Evolutionary conservation across 176 grass and related monocot species (phyloP), one percentile per base, ranked within the genome.

Genomic region (Carex kokanica): DNA sequence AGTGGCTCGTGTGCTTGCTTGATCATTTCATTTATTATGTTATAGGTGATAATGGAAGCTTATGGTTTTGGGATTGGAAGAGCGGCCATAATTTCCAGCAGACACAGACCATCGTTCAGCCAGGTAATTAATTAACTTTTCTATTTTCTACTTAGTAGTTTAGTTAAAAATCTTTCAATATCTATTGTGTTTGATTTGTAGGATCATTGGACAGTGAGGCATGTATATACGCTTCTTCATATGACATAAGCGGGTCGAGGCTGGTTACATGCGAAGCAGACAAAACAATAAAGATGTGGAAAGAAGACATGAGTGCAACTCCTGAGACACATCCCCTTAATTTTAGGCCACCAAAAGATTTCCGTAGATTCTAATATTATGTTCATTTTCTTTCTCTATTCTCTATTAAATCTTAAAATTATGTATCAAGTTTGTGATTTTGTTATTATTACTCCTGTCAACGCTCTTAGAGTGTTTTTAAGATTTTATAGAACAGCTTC

Each of bases 1-100:
- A 38, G 36, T 38, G 36, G 36, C 36, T 6, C 36, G 4, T 38
- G 36, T 38, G 36, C 36, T 38, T n/a, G n/a, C n/a, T n/a, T n/a
- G n/a, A n/a, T n/a, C n/a, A n/a, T n/a, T n/a, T n/a, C n/a, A n/a
- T n/a, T n/a, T n/a, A n/a, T n/a, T n/a, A n/a, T n/a, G n/a, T n/a
- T 38, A 38, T 38, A 38, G 95, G 96, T 83, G 97, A 99, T 78
- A 99, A 99, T 89, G 97, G 97, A 84, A 99, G 97, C 86, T 55
- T 99, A 68, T 95, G 97, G 97, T 99, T 99, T 84, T 99, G 97
- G 97, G 97, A 99, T 87, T 99, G 97, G 97, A 99, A 99, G 83
- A 99, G 97, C 23, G 97, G 97, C n/a, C 88, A 99, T 80, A 99
- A 99, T 88, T 99, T 95, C 57, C 91, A 99, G 81, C 97, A 95